Percentiles rank a stretch among this genome's conserved stretches.
These are phyloP conservation scores for Kodamaea restingae DNA, from an alignment of 805 yeast species.

Conservation along the genomic window DNA sequence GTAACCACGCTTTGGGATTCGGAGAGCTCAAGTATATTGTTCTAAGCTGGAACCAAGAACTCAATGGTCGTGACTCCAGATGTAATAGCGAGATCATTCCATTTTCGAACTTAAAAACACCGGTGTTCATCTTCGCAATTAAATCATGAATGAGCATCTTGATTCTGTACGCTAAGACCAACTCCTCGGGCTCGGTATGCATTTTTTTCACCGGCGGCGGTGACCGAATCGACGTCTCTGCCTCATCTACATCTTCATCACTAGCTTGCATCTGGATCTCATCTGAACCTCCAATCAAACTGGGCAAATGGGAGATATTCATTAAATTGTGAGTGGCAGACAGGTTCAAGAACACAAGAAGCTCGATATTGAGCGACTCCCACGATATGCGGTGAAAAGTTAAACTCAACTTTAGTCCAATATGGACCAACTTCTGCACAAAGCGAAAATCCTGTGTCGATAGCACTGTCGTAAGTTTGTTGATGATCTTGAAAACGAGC, in stretches of 20 bases:
- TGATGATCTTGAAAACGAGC: constrained; percentile 38
- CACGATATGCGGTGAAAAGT: constrained; percentile 38
- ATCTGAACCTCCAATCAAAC: constrained; percentile 18
- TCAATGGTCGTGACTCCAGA: no score
- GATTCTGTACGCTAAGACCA: constrained; percentile 17
- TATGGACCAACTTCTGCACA: constrained; percentile 33
- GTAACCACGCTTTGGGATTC: constrained; percentile 38
- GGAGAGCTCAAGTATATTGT: constrained; percentile 20
- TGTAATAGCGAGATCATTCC: background rate
- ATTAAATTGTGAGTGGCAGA: constrained; percentile 37
- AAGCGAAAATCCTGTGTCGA: constrained; percentile 38
- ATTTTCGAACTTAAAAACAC: constrained; percentile 11
- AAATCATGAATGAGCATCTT: constrained; percentile 22
- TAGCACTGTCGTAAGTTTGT: constrained; percentile 40
- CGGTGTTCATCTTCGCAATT: constrained; percentile 13
- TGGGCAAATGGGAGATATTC: constrained; percentile 21
- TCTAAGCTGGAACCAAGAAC: constrained; percentile 23
- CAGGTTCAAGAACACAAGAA: constrained; percentile 44
- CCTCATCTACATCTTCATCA: constrained; percentile 7
- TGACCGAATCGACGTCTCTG: constrained; percentile 11
- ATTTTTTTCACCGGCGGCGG: constrained; percentile 1
- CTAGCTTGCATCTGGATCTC: constrained; percentile 3
- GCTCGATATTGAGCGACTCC: constrained; percentile 40
- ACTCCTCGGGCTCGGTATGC: constrained; percentile 1
- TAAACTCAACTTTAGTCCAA: constrained; percentile 36